These are phyloP conservation scores for Pseudomicrostroma phylloplanum DNA, from an alignment of 1,284 basidiomycete genomes.

Conservation along the genomic window DNA sequence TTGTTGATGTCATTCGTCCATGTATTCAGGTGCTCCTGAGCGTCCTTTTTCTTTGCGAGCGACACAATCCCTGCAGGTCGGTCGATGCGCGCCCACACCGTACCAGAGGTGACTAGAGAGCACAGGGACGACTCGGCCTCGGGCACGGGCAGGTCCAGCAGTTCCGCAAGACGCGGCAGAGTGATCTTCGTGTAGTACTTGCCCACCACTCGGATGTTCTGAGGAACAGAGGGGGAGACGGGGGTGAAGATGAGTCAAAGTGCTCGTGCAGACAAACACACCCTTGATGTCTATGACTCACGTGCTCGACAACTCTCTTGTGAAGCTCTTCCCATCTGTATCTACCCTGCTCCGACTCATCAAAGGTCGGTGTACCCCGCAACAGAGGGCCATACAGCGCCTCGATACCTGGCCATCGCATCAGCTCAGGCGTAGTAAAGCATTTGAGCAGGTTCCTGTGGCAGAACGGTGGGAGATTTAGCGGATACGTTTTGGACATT, in stretches of 20 bases:
- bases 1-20: slow-evolving; percentile 95
- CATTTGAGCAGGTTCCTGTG: slow-evolving; percentile 86
- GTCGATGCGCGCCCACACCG: slow-evolving; percentile 89
- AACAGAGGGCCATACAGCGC: slow-evolving; percentile 78
- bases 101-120: slow-evolving; percentile 80
- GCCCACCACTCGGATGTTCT: slow-evolving; percentile 85
- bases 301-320: slow-evolving; percentile 88
- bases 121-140: slow-evolving; percentile 83
- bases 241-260: background rate
- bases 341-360: slow-evolving; percentile 55
- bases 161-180: slow-evolving; percentile 69
- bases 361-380: slow-evolving; percentile 74
- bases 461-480: background rate
- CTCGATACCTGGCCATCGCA: slow-evolving; percentile 98
- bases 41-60: slow-evolving; percentile 55
- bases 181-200: slow-evolving; percentile 93
- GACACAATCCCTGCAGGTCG: slow-evolving; percentile 80
- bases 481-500: background rate
- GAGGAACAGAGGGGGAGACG: slow-evolving; percentile 53
- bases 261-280: slow-evolving; percentile 10
- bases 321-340: slow-evolving; percentile 93
- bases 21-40: slow-evolving; percentile 67
- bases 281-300: background rate
- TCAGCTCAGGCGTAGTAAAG: slow-evolving; percentile 88
- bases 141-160: slow-evolving; percentile 75